Evolutionary conservation across 306 rosid genomes (phyloP).

Genomic region (Corylus americana): DNA sequence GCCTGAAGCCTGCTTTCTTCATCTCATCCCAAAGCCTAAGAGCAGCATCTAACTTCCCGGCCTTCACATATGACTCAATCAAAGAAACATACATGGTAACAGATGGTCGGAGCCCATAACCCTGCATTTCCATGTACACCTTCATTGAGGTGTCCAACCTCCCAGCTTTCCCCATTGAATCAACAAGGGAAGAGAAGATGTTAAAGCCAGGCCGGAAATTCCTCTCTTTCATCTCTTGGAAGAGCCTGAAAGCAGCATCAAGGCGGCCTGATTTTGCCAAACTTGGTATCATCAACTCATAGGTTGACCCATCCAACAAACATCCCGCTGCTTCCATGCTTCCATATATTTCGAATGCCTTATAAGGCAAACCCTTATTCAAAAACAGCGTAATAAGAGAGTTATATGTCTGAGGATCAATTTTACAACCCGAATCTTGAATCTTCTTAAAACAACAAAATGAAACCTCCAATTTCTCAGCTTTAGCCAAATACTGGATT

Average conservation of each 20-base stretch:
- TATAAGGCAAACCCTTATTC: conserved; percentile 88
- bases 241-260: conserved; percentile 87
- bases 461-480: conserved; percentile 84
- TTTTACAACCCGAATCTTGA: conserved; percentile 57
- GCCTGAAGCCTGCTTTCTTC: conserved; percentile 84
- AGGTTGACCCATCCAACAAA: conserved; percentile 72
- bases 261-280: conserved; percentile 93
- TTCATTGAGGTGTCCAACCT: conserved; percentile 82
- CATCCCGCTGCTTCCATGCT: conserved; percentile 69
- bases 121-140: conserved; percentile 87
- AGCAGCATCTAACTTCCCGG: conserved; percentile 90
- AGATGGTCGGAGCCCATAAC: conserved; percentile 69
- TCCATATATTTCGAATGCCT: conserved; percentile 92
- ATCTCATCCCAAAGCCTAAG: conserved; percentile 91
- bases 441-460: conserved; percentile 86
- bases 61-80: conserved; percentile 85
- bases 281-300: conserved; percentile 89
- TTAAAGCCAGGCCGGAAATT: conserved; percentile 61
- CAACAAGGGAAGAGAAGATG: conserved; percentile 73
- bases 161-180: conserved; percentile 96
- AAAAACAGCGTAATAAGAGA: conserved; percentile 76
- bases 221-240: conserved; percentile 79
- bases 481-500: conserved; percentile 80
- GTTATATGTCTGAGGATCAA: conserved; percentile 77
- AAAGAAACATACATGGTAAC: conserved; percentile 68